These are phyloP conservation scores for Fragaria ananassa DNA, from an alignment of 306 rosid genomes.

Conservation along the genomic window DNA sequence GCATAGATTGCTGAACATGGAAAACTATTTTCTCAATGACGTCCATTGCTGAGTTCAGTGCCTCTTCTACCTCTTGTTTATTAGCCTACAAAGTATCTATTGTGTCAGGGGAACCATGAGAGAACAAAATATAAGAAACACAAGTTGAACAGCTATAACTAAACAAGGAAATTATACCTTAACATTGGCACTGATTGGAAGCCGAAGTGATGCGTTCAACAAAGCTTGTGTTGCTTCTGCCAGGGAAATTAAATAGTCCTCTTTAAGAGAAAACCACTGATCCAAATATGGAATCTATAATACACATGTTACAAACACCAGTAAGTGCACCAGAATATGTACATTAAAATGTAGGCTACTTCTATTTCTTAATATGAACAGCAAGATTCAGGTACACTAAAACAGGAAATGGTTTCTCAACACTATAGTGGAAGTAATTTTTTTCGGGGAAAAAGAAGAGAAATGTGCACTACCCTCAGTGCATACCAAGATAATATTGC, in stretches of 20 bases:
- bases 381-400: not conserved
- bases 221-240: conserved; percentile 59
- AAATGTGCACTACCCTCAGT: not conserved
- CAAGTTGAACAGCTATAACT: conserved; percentile 15
- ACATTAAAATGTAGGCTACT: not conserved
- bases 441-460: not conserved
- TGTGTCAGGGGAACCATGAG: conserved; percentile 10
- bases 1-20: conserved; percentile 47
- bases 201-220: conserved; percentile 64
- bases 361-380: not conserved
- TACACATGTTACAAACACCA: conserved; percentile 20
- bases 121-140: not conserved
- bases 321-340: not conserved
- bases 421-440: not conserved
- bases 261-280: conserved; percentile 66
- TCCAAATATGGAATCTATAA: conserved; percentile 68
- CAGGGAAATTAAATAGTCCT: conserved; percentile 54
- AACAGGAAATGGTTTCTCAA: not conserved
- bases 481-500: not conserved
- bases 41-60: conserved; percentile 58
- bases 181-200: conserved; percentile 59
- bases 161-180: conserved; percentile 47
- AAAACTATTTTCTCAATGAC: conserved; percentile 50
- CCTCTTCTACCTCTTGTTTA: conserved; percentile 54
- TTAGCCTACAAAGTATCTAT: conserved; percentile 50